These are phyloP conservation scores for Chrysoporthe cubensis DNA, from an alignment of 2,329 filamentous ascomycete species.

Conservation along the genomic window DNA sequence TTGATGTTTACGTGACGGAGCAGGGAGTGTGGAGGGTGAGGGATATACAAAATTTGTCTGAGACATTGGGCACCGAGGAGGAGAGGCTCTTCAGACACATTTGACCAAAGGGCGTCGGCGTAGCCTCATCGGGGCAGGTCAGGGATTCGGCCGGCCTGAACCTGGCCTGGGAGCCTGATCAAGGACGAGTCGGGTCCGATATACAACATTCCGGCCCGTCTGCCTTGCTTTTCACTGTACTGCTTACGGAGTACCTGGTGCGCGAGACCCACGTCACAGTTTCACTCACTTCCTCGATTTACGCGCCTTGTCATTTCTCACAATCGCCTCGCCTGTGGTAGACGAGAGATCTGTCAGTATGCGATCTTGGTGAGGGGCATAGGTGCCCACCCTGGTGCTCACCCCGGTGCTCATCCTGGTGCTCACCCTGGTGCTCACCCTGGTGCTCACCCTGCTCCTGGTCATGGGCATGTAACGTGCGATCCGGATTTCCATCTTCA, in stretches of 20 bases:
- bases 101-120: conserved; percentile 31
- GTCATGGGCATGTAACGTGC: background rate
- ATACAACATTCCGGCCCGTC: conserved; percentile 3
- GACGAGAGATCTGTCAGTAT: conserved; percentile 22
- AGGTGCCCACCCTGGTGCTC: background rate
- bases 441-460: background rate
- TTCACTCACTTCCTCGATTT: background rate
- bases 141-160: background rate
- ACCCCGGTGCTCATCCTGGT: too few relatives aligned
- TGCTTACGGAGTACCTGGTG: background rate
- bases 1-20: conserved; percentile 61
- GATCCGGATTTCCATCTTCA: background rate
- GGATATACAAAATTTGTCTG: conserved; percentile 47
- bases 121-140: background rate
- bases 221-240: background rate
- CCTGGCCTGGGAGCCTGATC: background rate
- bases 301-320: conserved; percentile 11
- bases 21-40: conserved; percentile 47
- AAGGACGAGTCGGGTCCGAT: background rate
- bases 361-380: conserved; percentile 19
- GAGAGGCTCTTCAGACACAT: conserved; percentile 49
- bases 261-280: background rate
- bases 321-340: conserved; percentile 9
- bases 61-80: conserved; percentile 41
- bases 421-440: too few relatives aligned